phyloP scores from a whole-genome alignment of 371 early-diverging fungal species.

The Phascolomyces articulosus region DNA sequence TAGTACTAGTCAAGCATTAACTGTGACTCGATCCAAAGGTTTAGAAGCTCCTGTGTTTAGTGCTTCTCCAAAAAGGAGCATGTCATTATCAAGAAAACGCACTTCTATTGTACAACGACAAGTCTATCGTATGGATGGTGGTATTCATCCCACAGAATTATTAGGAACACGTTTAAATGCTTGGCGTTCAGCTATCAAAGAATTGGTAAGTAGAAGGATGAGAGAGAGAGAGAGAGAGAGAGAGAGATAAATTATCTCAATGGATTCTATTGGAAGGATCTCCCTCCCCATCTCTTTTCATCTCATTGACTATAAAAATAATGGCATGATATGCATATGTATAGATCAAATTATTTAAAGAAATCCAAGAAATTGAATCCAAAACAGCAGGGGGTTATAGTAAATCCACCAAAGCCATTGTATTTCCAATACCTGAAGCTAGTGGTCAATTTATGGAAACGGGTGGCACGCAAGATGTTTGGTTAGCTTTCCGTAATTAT shows the following conservation, averaged over 20 bases:
- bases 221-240: neutral
- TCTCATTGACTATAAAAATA: too few species aligned
- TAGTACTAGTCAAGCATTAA: neutral
- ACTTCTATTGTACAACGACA: slow-evolving; percentile 30
- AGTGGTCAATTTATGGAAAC: slow-evolving; percentile 40
- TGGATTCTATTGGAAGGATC: too few species aligned
- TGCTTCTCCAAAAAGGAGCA: slow-evolving; percentile 23
- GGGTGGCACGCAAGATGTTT: slow-evolving; percentile 53
- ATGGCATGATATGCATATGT: neutral
- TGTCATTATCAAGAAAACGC: slow-evolving; percentile 14
- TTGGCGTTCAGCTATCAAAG: slow-evolving; percentile 44
- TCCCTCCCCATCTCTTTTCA: too few species aligned
- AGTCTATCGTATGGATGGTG: slow-evolving; percentile 41
- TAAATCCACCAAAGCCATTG: slow-evolving; percentile 23
- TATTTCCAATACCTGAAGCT: slow-evolving; percentile 30
- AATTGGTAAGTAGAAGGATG: slow-evolving; percentile 24
- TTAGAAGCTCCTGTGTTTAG: slow-evolving; percentile 34
- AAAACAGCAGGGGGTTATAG: slow-evolving; percentile 30
- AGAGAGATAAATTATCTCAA: neutral
- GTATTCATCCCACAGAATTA: slow-evolving; percentile 44
- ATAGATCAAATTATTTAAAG: slow-evolving; percentile 37
- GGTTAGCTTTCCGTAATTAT: slow-evolving; percentile 41
- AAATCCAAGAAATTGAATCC: slow-evolving; percentile 30
- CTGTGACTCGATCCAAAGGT: slow-evolving; percentile 4
- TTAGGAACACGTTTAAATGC: slow-evolving; percentile 31